Evolutionary conservation across 2,329 filamentous ascomycete genomes (phyloP), one percentile per base, ranked within the genome.

Genomic region (Penicillium aurantiogriseum): DNA sequence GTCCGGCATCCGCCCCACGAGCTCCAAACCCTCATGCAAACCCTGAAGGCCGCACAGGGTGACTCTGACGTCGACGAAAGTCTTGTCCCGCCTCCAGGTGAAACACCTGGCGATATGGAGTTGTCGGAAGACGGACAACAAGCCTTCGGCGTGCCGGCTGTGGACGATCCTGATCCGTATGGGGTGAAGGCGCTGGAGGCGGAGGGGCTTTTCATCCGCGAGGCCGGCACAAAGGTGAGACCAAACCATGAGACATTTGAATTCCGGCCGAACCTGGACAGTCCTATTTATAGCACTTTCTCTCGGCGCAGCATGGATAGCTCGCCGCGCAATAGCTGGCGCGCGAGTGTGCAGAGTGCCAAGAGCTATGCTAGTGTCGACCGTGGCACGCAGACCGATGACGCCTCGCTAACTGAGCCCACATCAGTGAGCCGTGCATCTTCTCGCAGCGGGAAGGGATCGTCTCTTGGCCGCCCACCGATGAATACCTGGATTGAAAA

Each of bases 91-190:
- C 80, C 81, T 47, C 76, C 88, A 7, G 84, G 86, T 7, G 87
- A 89, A 13, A 85, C 91, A 0, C 93, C 93, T 0, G 88, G 88
- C 51, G 93, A 97, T 69, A 86, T 81, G 54, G 83, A 88, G 42
- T 66, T 89, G 5, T 11, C 74, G 76, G 53, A 64, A 62, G 46
- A 58, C 17, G 46, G 49, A 10, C 11, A 42, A 44, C 31, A 77
- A 2, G 9, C 78, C 2, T 96, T 97, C 76, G 92, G 92, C 2
- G 80, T 96, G 17, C 92, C 91, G 0, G 86, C 88, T 61, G 76
- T 80, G 4, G 86, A 92, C 54, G 93, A 97, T 66, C 92, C 92
- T 0, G 93, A 97, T 71, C 93, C 93, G 0, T 97, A 90, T 69
- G 93, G 93, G 25, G 89, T 97, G 27, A 83, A 92, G 62, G 92